Conservation (phyloP, 1,284 basidiomycete genomes). For the Apiotrichum mycotoxinovorans region DNA sequence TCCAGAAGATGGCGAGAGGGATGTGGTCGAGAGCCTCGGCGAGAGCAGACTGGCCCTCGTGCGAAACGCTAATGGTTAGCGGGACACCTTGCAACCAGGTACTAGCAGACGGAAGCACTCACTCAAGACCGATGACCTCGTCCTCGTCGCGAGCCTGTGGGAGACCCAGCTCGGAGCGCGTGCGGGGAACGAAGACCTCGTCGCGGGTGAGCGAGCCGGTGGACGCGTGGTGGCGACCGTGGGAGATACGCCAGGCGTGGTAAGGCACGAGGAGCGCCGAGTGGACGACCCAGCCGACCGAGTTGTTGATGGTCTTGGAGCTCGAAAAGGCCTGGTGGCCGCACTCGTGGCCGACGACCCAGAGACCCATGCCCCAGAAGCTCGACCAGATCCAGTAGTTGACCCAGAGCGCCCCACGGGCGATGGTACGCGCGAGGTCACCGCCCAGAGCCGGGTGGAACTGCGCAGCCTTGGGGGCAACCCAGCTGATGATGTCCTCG, state of each 20-base stretch:
- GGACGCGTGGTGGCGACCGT: slow-evolving; percentile 93
- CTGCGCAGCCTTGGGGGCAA: slow-evolving; percentile 2
- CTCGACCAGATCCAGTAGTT: slow-evolving; percentile 72
- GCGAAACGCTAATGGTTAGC: slow-evolving; percentile 53
- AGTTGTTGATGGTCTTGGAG: slow-evolving; percentile 88
- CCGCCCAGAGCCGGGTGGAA: neutral
- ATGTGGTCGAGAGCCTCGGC: slow-evolving; percentile 90
- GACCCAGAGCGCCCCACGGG: slow-evolving; percentile 69
- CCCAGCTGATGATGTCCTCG: slow-evolving; percentile 53
- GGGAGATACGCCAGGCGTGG: slow-evolving; percentile 96
- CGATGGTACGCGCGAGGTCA: slow-evolving; percentile 60
- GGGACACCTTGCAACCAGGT: neutral
- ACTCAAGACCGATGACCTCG: slow-evolving; percentile 57
- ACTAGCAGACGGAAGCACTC: slow-evolving; percentile 3
- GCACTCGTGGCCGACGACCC: slow-evolving; percentile 81
- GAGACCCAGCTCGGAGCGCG: slow-evolving; percentile 68
- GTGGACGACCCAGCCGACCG: slow-evolving; percentile 90
- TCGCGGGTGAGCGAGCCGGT: slow-evolving; percentile 93
- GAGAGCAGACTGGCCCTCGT: slow-evolving; percentile 70
- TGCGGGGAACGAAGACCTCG: slow-evolving; percentile 91
- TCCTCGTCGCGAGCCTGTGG: slow-evolving; percentile 63
- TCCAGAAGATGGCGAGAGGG: slow-evolving; percentile 66
- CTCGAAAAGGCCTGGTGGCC: slow-evolving; percentile 96
- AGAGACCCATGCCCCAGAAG: slow-evolving; percentile 89
- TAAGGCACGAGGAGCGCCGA: slow-evolving; percentile 92